phyloP scores from a whole-genome alignment of 1,284 basidiomycete genomes.

The Fomitopsis schrenkii region DNA sequence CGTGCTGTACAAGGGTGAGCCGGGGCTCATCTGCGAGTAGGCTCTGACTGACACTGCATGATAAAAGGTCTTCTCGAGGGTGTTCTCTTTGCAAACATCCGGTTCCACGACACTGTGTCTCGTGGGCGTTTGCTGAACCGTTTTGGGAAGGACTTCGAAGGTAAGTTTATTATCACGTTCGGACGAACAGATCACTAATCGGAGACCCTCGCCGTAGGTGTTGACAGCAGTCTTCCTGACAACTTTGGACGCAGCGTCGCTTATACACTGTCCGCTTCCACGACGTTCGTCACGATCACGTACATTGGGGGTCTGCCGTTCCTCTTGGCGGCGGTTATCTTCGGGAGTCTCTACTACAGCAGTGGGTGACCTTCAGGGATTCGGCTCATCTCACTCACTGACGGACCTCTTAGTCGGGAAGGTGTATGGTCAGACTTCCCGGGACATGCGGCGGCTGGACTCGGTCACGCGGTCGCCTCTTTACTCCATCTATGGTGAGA shows the following conservation, averaged over 20 bases:
- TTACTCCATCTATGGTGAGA: slow-evolving; percentile 91
- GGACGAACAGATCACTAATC: not conserved
- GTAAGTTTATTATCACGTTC: slow-evolving; percentile 28
- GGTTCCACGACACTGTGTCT: slow-evolving; percentile 92
- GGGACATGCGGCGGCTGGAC: slow-evolving; percentile 87
- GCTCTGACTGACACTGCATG: slow-evolving; percentile 7
- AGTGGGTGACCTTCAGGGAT: slow-evolving; percentile 36
- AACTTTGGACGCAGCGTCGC: slow-evolving; percentile 80
- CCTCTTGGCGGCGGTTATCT: slow-evolving; percentile 53
- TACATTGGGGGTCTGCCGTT: slow-evolving; percentile 79
- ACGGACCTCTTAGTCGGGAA: slow-evolving; percentile 41
- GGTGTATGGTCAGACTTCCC: slow-evolving; percentile 83
- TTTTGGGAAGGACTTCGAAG: slow-evolving; percentile 94
- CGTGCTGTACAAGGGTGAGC: slow-evolving; percentile 66
- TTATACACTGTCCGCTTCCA: slow-evolving; percentile 51
- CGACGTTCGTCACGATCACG: slow-evolving; percentile 76
- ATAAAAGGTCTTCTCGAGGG: slow-evolving; percentile 67
- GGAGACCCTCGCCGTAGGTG: slow-evolving; percentile 38
- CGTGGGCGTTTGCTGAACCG: slow-evolving; percentile 84
- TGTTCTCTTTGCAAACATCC: slow-evolving; percentile 86
- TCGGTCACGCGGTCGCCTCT: slow-evolving; percentile 88
- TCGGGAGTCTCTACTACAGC: slow-evolving; percentile 67
- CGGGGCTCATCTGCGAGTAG: slow-evolving; percentile 12
- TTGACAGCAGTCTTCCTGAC: slow-evolving; percentile 84
- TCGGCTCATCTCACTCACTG: not conserved